Evolutionary conservation across 1,139 yeast genomes (phyloP).

Genomic region (Blastobotrys proliferans): DNA sequence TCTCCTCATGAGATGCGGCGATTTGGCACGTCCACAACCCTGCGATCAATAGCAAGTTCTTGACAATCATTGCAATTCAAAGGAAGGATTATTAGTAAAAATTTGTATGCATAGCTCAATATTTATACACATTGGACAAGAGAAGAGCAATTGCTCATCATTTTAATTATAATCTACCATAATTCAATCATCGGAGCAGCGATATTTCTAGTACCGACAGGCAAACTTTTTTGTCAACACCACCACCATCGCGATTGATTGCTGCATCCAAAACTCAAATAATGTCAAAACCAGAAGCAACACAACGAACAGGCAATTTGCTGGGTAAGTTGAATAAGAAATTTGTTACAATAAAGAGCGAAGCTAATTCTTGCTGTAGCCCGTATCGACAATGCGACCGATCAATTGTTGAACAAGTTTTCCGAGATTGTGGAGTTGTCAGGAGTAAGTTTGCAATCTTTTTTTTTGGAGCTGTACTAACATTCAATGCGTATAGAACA

Average conservation of each 20-base stretch:
- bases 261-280: too few species aligned
- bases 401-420: conserved; percentile 28
- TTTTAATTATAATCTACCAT: too few species aligned
- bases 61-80: not conserved
- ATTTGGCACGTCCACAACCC: not conserved
- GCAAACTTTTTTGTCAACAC: too few species aligned
- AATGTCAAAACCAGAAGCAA: conserved; percentile 27
- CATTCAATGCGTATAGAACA: conserved; percentile 22
- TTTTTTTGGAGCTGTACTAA: not conserved
- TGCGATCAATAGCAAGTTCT: not conserved
- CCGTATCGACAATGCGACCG: conserved; percentile 36
- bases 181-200: too few species aligned
- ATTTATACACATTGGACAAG: too few species aligned
- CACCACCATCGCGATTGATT: too few species aligned
- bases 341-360: not conserved
- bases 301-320: conserved; percentile 28
- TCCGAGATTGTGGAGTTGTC: conserved; percentile 29
- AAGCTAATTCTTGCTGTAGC: conserved; percentile 16
- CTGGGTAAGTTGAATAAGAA: conserved; percentile 20
- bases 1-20: not conserved
- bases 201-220: too few species aligned
- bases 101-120: too few species aligned
- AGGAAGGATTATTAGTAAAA: not conserved
- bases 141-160: too few species aligned
- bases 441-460: conserved; percentile 20